Percentiles rank a stretch among this genome's conserved stretches.
phyloP scores from a whole-genome alignment of 108 stramenopile species.

The Skeletonema marinoi region DNA sequence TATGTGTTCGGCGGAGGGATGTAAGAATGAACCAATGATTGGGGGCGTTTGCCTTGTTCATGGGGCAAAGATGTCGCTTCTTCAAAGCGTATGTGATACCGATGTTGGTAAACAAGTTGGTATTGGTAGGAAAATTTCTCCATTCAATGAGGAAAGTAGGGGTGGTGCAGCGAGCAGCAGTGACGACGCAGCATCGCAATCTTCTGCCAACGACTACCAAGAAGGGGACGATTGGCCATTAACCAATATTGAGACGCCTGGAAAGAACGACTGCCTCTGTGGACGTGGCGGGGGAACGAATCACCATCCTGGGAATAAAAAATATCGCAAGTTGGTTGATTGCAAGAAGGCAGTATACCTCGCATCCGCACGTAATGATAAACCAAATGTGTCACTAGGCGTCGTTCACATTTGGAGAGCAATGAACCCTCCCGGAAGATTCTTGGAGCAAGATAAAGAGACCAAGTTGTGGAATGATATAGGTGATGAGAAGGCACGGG shows the following conservation, averaged over 20 bases:
- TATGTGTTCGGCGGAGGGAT: background rate
- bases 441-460: conserved; percentile 18
- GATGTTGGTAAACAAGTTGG: background rate
- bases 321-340: conserved; percentile 3
- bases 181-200: background rate
- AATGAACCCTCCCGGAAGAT: conserved; percentile 23
- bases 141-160: background rate
- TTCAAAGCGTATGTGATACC: background rate
- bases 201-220: background rate
- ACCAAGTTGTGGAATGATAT: conserved; percentile 26
- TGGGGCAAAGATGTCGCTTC: background rate
- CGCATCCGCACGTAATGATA: background rate
- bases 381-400: background rate
- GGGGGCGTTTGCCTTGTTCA: background rate
- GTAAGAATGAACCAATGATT: background rate
- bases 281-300: conserved; percentile 6
- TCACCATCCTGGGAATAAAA: background rate
- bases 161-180: background rate
- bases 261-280: background rate
- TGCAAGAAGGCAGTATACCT: background rate
- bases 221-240: background rate
- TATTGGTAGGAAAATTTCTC: background rate
- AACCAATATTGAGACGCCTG: background rate
- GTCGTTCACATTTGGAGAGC: conserved; percentile 1
- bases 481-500: conserved; percentile 48